Conservation (phyloP, 2,329 filamentous ascomycete genomes). For the Apiospora rasikravindrae region DNA sequence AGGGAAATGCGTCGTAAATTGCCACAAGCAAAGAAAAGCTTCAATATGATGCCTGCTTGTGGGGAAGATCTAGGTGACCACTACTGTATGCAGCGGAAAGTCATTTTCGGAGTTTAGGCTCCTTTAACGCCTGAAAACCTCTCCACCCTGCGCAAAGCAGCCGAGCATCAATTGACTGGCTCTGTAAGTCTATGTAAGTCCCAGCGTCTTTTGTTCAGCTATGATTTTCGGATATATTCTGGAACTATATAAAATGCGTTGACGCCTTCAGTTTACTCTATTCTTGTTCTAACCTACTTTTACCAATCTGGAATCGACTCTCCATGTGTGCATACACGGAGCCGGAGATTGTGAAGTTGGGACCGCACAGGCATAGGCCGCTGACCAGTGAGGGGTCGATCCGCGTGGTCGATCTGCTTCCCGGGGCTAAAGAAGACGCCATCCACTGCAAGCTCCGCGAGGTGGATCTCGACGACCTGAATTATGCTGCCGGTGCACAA, state of each 20-base stretch:
- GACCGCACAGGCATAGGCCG: background rate
- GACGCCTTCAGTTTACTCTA: too few species aligned
- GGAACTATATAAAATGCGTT: too few species aligned
- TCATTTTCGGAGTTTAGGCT: background rate
- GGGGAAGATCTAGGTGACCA: slow-evolving; percentile 4
- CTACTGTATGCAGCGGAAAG: background rate
- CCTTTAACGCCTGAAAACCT: background rate
- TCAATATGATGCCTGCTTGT: background rate
- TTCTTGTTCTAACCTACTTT: too few species aligned
- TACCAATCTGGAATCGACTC: too few species aligned
- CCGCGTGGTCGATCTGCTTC: background rate
- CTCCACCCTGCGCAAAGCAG: background rate
- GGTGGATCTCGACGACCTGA: background rate
- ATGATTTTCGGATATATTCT: too few species aligned
- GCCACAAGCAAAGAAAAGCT: background rate
- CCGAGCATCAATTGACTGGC: too few species aligned
- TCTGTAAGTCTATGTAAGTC: too few species aligned
- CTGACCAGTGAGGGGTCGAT: background rate
- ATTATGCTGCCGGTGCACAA: background rate
- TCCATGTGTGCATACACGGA: too few species aligned
- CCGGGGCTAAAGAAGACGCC: background rate
- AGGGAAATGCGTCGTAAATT: background rate
- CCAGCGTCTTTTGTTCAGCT: too few species aligned
- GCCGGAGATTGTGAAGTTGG: too few species aligned
- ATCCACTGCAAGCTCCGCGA: background rate